These are phyloP conservation scores for Sonneratia caseolaris DNA, from an alignment of 345 rosid species.

Conservation along the genomic window DNA sequence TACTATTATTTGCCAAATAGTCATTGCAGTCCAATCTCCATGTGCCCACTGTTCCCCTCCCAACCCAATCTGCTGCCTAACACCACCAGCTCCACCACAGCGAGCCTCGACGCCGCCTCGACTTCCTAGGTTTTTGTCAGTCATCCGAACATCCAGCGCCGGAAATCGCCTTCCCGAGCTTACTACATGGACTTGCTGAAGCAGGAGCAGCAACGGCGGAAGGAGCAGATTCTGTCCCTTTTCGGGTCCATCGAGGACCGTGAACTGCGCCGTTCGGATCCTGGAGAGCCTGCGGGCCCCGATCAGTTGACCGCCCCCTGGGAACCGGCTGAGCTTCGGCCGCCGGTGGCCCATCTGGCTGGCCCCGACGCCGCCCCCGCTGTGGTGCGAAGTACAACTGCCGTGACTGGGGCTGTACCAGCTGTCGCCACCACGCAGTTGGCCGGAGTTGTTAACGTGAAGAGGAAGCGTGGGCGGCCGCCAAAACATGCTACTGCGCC, in stretches of 20 bases:
- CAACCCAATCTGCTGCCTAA: constrained; percentile 1
- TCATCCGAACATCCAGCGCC: neutral
- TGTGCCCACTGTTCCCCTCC: constrained; percentile 1
- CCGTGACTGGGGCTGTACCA: constrained; percentile 10
- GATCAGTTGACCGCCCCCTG: constrained; percentile 46
- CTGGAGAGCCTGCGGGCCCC: constrained; percentile 30
- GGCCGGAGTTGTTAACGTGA: constrained; percentile 19
- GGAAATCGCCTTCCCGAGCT: constrained; percentile 1
- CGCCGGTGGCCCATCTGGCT: constrained; percentile 7
- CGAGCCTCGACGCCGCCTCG: neutral
- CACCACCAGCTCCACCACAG: neutral
- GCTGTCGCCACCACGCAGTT: constrained; percentile 6
- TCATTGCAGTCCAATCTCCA: constrained; percentile 1
- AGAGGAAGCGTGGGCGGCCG: constrained; percentile 77
- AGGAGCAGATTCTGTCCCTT: constrained; percentile 12
- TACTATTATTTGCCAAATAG: neutral
- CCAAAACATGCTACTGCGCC: constrained; percentile 23
- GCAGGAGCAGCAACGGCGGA: constrained; percentile 20
- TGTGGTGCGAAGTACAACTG: constrained; percentile 9
- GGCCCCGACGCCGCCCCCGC: neutral
- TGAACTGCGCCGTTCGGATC: constrained; percentile 8
- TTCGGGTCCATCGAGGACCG: constrained; percentile 11
- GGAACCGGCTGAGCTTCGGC: constrained; percentile 30
- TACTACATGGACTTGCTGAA: constrained; percentile 23
- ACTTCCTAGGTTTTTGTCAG: constrained; percentile 7